Evolutionary conservation across 129 eudicot genomes (phyloP).

Genomic region (Tagetes erecta): DNA sequence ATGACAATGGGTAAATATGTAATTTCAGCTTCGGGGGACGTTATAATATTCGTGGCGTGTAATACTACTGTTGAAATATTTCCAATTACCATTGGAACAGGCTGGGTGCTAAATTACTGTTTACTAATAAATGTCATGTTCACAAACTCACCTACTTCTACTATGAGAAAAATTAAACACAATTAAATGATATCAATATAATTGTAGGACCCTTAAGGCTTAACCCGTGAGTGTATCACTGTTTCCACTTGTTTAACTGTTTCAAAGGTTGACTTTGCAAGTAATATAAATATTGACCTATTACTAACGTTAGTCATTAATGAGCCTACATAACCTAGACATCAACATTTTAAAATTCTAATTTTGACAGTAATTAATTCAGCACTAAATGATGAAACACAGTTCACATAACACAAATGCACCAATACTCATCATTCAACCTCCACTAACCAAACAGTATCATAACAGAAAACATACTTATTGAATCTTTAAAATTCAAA

Average conservation of each 20-base stretch:
- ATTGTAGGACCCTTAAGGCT: slow-evolving; percentile 1
- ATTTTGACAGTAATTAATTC: not conserved
- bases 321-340: not conserved
- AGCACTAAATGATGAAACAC: slow-evolving; percentile 8
- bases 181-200: not conserved
- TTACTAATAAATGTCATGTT: not conserved
- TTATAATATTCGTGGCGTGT: too few relatives aligned
- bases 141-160: not conserved
- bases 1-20: not conserved
- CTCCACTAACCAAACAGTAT: not conserved
- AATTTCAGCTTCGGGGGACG: not conserved
- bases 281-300: not conserved
- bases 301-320: not conserved
- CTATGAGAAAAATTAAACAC: not conserved
- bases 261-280: not conserved
- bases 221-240: not conserved
- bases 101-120: not conserved
- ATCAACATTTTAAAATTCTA: not conserved
- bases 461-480: not conserved
- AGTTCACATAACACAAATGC: slow-evolving; percentile 2
- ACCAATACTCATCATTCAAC: not conserved
- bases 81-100: not conserved
- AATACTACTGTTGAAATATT: too few relatives aligned
- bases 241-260: not conserved
- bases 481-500: slow-evolving; percentile 1